Base-by-base conservation (phyloP, 768 basidiomycete genomes). In the Agrocybe praecox region DNA sequence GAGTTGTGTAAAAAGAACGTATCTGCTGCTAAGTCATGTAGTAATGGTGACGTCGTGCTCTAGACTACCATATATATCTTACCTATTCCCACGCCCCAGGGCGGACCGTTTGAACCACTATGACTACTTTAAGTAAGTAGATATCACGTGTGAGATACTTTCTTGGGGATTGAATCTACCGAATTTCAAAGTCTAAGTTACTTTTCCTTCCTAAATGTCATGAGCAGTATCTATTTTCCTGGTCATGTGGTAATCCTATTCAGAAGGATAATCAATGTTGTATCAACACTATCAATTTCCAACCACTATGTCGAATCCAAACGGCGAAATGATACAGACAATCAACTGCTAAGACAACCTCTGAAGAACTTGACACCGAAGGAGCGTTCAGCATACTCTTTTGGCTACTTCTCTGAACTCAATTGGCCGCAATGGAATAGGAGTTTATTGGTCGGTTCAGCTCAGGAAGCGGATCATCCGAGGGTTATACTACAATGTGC, bases 241-340 rank as follows among this genome's bases (percentile, higher is more conserved):
- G 74, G 79, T 44, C 83, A 83, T 55, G 81, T 91, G 65, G 77
- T 80, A 55, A 70, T 81, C 40, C 70, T 91, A 33, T 74, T 91
- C 52, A 87, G 81, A 59, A 77, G 89, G 56, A 73, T 92, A 32
- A 80, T 85, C 57, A 88, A 89, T 61, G 83, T 81, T 36, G 78
- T 92, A 43, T 88, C 88, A 0, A 76, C 86, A 0, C 70, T 90
- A n/a, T 88, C 89, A 0, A 81, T 91, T 23, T 84, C 89, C 3
- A 83, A 82, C 64, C 85, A 89, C 23, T 89, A 85, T 66, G 65
- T 85, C 40, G 62, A 74, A 26, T 19, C 6, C 74, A 72, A 22
- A 70, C 65, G 52, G 64, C 59, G 57, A 26, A 36, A 55, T 24
- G 53, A 57, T 33, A 57, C 59, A 46, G 58, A 56, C 24, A 57